These are phyloP conservation scores for Boechera retrofracta DNA, from an alignment of 345 rosid species.

Conservation along the genomic window DNA sequence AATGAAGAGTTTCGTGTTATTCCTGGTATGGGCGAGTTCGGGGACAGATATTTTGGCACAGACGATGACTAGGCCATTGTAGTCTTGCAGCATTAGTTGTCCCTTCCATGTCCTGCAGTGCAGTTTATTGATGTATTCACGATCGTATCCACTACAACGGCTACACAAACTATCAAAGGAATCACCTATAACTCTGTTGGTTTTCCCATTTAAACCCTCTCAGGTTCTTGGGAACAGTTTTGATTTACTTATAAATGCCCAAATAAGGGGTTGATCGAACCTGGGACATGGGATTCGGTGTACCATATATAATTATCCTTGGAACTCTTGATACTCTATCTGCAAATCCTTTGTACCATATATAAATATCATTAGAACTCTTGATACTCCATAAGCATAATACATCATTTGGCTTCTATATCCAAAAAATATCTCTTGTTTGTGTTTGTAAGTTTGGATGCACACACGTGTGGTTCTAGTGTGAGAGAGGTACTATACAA, in stretches of 20 bases:
- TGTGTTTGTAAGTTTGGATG: constrained; percentile 30
- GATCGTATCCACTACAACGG: constrained; percentile 30
- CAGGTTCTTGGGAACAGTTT: constrained; percentile 42
- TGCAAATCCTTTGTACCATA: constrained; percentile 26
- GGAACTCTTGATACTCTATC: constrained; percentile 17
- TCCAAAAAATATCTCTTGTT: constrained; percentile 31
- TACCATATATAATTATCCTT: constrained; percentile 36
- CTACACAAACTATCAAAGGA: constrained; percentile 33
- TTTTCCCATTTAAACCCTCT: constrained; percentile 32
- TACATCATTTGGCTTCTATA: constrained; percentile 15
- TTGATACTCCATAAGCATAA: constrained; percentile 23
- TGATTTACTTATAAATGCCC: constrained; percentile 36
- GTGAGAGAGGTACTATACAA: constrained; percentile 39
- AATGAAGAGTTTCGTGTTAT: constrained; percentile 91
- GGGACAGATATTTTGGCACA: constrained; percentile 96
- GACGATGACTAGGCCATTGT: constrained; percentile 68
- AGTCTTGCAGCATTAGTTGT: constrained; percentile 36
- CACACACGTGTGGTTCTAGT: constrained; percentile 33
- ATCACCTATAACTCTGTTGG: constrained; percentile 25
- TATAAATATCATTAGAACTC: constrained; percentile 31
- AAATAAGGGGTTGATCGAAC: constrained; percentile 19
- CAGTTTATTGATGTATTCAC: constrained; percentile 32
- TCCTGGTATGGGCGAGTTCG: constrained; percentile 99
- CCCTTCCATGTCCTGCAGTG: constrained; percentile 30
- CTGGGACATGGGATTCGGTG: constrained; percentile 1